Evolutionary conservation across 2,329 filamentous ascomycete species (phyloP).

Genomic region (Xylaria sp.): DNA sequence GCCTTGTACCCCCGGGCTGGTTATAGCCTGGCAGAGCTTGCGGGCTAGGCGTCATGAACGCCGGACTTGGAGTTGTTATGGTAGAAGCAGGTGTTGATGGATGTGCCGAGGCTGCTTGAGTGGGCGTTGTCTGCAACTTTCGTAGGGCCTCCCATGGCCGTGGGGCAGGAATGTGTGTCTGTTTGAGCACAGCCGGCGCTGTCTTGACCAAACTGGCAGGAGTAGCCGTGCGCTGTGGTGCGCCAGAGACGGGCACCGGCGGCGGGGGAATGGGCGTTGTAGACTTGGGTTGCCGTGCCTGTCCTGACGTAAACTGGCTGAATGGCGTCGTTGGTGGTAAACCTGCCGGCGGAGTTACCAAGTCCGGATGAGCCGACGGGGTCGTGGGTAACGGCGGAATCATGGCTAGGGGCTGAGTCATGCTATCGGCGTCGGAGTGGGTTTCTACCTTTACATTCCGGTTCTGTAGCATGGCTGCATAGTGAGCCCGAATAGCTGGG

Average conservation of each 20-base stretch:
- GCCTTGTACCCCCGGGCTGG: constrained; percentile 34
- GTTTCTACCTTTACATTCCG: constrained; percentile 35
- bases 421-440: constrained; percentile 14
- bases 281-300: constrained; percentile 23
- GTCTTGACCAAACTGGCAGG: constrained; percentile 27
- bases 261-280: constrained; percentile 33
- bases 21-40: constrained; percentile 21
- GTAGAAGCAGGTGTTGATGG: constrained; percentile 2
- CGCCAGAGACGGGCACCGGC: constrained; percentile 15
- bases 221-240: constrained; percentile 7
- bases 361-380: constrained; percentile 9
- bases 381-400: constrained; percentile 15
- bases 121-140: constrained; percentile 38
- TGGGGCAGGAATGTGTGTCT: constrained; percentile 47
- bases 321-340: constrained; percentile 18
- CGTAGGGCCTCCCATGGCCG: constrained; percentile 48
- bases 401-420: constrained; percentile 15
- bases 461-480: constrained; percentile 46
- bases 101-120: constrained; percentile 22
- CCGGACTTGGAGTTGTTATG: constrained; percentile 10
- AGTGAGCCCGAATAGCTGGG: constrained; percentile 48
- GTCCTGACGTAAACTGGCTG: constrained; percentile 13
- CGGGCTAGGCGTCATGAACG: constrained; percentile 20
- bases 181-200: constrained; percentile 33
- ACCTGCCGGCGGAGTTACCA: background rate